phyloP scores from a whole-genome alignment of 2,329 filamentous ascomycete genomes.

The Chaetomiaceae sp. region DNA sequence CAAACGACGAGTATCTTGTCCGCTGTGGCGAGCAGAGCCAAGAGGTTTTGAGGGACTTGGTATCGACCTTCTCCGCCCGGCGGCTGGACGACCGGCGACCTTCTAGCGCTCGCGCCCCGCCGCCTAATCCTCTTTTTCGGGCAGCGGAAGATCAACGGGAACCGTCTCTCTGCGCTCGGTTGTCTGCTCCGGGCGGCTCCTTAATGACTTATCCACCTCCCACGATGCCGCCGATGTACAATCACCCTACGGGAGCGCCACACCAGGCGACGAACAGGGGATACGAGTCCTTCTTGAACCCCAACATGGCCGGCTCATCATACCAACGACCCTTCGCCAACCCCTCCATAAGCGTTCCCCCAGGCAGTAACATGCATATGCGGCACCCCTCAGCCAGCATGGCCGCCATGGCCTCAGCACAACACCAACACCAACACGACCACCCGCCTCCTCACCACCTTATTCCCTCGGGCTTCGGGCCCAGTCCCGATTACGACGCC shows the following conservation, averaged over 20 bases:
- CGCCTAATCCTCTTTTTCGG: background rate
- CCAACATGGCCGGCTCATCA: background rate
- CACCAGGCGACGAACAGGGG: background rate
- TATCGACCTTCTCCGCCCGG: slow-evolving; percentile 10
- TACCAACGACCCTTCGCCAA: background rate
- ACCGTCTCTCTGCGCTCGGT: background rate
- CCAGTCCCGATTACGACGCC: slow-evolving; percentile 43
- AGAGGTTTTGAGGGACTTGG: background rate
- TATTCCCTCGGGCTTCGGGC: slow-evolving; percentile 21
- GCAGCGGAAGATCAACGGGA: background rate
- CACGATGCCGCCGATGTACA: slow-evolving; percentile 1
- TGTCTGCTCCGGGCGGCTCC: background rate
- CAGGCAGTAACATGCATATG: background rate
- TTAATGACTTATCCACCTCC: background rate
- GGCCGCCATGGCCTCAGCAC: background rate
- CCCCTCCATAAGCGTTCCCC: background rate
- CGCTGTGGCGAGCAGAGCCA: slow-evolving; percentile 1
- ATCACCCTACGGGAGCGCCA: background rate
- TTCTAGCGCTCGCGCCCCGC: background rate
- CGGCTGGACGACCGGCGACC: background rate
- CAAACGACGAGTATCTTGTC: slow-evolving; percentile 15
- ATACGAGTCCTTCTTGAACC: background rate
- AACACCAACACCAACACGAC: background rate
- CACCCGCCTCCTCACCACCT: slow-evolving; percentile 1
- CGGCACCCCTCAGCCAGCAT: background rate